Percentiles rank a stretch among this genome's conserved stretches.
Conservation (phyloP, 345 rosid species). For the Xanthoceras sorbifolium region DNA sequence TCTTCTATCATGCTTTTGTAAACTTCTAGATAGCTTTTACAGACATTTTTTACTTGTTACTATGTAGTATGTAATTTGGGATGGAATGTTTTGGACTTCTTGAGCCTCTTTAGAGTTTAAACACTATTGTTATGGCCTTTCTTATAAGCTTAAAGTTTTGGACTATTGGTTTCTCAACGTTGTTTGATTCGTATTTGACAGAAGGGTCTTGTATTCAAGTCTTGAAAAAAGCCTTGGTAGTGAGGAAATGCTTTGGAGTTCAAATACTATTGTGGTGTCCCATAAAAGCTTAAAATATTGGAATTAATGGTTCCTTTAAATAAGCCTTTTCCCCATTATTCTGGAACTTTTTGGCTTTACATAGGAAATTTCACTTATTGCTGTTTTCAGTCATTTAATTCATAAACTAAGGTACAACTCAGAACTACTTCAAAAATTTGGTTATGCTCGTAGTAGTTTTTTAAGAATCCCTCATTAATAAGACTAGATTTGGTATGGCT, state of each 20-base stretch:
- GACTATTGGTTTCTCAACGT: not conserved
- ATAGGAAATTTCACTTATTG: not conserved
- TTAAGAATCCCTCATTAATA: not conserved
- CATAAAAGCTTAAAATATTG: not conserved
- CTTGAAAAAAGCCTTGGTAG: no score
- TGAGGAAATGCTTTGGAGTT: not conserved
- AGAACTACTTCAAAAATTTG: constrained; percentile 2
- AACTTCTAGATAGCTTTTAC: not conserved
- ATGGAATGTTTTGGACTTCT: not conserved
- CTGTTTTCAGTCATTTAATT: not conserved
- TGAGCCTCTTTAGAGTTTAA: not conserved
- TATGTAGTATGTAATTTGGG: not conserved
- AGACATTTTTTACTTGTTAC: not conserved
- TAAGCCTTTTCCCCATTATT: not conserved
- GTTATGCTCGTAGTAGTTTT: not conserved
- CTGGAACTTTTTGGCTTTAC: not conserved
- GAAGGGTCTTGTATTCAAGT: no score
- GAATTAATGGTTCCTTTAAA: not conserved
- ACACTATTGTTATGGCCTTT: not conserved
- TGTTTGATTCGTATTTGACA: no score
- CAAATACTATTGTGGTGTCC: not conserved
- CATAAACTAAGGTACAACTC: not conserved
- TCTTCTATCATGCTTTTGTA: not conserved
- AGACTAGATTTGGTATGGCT: not conserved
- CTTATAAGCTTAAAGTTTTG: not conserved